Evolutionary conservation across 805 yeast genomes (phyloP), one percentile per base, ranked within the genome.

Genomic region (Kregervanrija fluxuum): DNA sequence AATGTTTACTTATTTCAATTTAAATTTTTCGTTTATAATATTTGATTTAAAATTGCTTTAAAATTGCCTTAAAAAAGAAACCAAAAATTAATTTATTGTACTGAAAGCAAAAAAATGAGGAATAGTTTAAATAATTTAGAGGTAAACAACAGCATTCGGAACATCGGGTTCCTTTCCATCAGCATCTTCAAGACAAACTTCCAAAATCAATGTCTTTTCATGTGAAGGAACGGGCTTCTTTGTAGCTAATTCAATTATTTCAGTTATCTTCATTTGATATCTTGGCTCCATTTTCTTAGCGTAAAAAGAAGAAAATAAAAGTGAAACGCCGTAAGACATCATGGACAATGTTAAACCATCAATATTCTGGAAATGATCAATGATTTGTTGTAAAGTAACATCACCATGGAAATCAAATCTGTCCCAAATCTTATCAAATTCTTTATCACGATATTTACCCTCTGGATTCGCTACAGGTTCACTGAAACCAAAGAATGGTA

Each of bases 401-500:
- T 90, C 82, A 36, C 90, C 90, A 45, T 77, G 60, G 42, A 91
- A 67, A 56, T 84, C 91, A 64, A 91, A 91, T 63, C 98, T 77
- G 59, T 88, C 96, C 99, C 99, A 93, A 56, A 91, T 88, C 65
- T 75, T 79, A 66, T 93, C 99, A 57, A 86, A 83, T 51, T 72
- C 73, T 61, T 83, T 85, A 36, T 69, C 74, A 56, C 89, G 89
- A 66, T 89, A 90, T 61, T 82, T 79, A 46, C 85, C 84, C 66
- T 85, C 81, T 39, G 85, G 77, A 34, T 96, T 87, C 39, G 82
- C 82, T 57, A 93, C 80, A 43, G 99, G 99, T 68, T 93, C 99
- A 10, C 96, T 87, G 63, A 93, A 93, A 8, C 96, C 98, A 61
- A 93, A 80, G 71, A 93, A 93, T 49, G 99, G 98, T 50, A 93